phyloP scores from a whole-genome alignment of 1,284 basidiomycete species.

The Rhodotorula mucilaginosa region DNA sequence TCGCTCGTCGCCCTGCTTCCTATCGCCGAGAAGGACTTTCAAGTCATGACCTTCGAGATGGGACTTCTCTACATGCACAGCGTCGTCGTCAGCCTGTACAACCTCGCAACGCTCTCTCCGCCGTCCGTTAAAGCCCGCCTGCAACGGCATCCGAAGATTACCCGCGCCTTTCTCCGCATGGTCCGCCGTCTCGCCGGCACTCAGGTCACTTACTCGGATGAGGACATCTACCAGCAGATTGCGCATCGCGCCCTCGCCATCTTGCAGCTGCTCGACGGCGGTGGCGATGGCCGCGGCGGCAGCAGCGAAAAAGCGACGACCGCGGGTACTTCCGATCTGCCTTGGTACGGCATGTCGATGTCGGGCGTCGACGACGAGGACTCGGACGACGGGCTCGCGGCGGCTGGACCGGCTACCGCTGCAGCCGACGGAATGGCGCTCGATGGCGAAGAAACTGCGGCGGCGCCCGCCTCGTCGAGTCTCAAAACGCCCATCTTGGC shows the following conservation, averaged over 20 bases:
- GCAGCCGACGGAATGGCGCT: neutral
- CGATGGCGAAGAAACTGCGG: neutral
- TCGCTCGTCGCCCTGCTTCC: conserved; percentile 78
- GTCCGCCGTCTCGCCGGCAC: conserved; percentile 49
- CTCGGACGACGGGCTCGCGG: conserved; percentile 8
- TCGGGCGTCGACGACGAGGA: conserved; percentile 21
- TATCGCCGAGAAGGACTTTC: conserved; percentile 70
- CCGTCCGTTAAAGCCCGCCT: conserved; percentile 67
- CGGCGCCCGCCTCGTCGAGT: neutral
- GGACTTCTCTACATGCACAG: conserved; percentile 80
- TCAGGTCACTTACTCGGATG: conserved; percentile 57
- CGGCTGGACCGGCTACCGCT: no score
- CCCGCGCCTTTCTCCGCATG: conserved; percentile 51
- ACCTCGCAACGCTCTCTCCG: conserved; percentile 77
- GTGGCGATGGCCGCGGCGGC: conserved; percentile 59
- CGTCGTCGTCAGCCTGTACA: conserved; percentile 74
- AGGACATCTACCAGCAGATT: conserved; percentile 61
- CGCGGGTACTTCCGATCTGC: conserved; percentile 45
- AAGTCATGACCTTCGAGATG: conserved; percentile 61
- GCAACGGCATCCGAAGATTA: conserved; percentile 55
- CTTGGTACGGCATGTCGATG: conserved; percentile 36
- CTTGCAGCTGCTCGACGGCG: conserved; percentile 78
- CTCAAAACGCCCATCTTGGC: conserved; percentile 17
- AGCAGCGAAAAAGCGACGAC: conserved; percentile 33
- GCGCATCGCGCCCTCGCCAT: conserved; percentile 76